Base-by-base conservation (phyloP, 1,284 basidiomycete species). In the Phellopilus nigrolimitatus region DNA sequence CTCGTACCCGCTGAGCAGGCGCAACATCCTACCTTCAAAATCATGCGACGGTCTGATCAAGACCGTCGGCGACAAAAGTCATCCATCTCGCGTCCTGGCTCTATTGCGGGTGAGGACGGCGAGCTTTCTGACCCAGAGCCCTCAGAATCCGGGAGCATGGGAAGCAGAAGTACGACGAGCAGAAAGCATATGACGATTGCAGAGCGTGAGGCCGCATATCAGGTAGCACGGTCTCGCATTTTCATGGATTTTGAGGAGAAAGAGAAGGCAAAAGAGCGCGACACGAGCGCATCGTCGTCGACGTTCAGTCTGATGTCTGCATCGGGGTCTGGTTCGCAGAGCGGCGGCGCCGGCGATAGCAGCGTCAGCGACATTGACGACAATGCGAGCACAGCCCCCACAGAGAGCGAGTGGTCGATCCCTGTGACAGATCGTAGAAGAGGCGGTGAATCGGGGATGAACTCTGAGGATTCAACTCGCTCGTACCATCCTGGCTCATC, bases 181-280 rank as follows among this genome's bases (percentile, higher is more conserved):
- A 87, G 82, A 68, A 82, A 84, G 61, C 74, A 75, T 30, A 78
- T 79, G 69, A 89, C 88, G 2, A 82, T 91, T 34, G 83, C 84
- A 59, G 82, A 90, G 64, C 82, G 89, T 41, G 86, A 87, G 62
- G 89, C 86, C 1, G 88, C 85, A 12, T 91, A 91, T 60, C 84
- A 88, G 50, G 80, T 87, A 64, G 88, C 88, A 27, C 80, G 89
- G 38, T 82, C 80, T 31, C 78, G 88, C 49, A 91, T 91, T 58
- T 91, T 91, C 68, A 83, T 84, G 77, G 80, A 69, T 54, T 88
- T 88, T 59, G 76, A 87, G 61, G 85, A 85, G 60, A 86, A 85
- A 62, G 80, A 81, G 54, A 80, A 80, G 64, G 75, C 73, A 51
- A 86, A 88, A 64, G 85, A 84, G 47, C 83, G 80, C 59, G 82